These are phyloP conservation scores for Xylaria polymorpha DNA, from an alignment of 2,329 filamentous ascomycete species.

Conservation along the genomic window DNA sequence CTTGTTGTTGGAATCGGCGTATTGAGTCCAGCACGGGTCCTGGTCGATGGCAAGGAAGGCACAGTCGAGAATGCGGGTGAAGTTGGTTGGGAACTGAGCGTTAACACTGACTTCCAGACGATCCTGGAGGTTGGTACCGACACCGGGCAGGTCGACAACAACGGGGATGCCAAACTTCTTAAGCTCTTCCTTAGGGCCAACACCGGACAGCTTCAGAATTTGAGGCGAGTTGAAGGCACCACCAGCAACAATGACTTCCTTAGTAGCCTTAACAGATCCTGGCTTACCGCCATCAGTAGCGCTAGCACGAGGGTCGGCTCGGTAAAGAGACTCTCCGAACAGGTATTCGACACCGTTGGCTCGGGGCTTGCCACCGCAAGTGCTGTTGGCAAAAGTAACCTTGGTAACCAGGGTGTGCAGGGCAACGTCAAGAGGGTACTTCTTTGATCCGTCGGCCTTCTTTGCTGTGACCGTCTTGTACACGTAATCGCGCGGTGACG, in stretches of 20 bases:
- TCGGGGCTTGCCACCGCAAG: conserved; percentile 48
- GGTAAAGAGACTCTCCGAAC: conserved; percentile 35
- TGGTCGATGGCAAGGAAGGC: conserved; percentile 44
- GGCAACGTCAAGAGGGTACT: conserved; percentile 54
- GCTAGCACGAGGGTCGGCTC: conserved; percentile 31
- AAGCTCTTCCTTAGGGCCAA: conserved; percentile 62
- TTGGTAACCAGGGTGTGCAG: conserved; percentile 56
- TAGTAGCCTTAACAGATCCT: conserved; percentile 31
- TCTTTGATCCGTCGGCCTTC: conserved; percentile 56
- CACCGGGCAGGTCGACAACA: conserved; percentile 62
- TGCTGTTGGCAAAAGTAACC: conserved; percentile 52
- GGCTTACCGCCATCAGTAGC: conserved; percentile 24
- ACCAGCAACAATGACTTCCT: conserved; percentile 49
- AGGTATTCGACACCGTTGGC: conserved; percentile 38
- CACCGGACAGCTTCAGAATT: conserved; percentile 64
- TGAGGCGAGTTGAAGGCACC: conserved; percentile 66
- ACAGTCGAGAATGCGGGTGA: conserved; percentile 36
- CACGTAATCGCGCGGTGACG: conserved; percentile 63
- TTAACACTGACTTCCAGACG: conserved; percentile 58
- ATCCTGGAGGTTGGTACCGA: conserved; percentile 67
- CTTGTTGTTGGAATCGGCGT: conserved; percentile 34
- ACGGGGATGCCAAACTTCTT: conserved; percentile 58
- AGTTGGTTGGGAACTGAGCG: conserved; percentile 48
- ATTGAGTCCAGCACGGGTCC: conserved; percentile 49
- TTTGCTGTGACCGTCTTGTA: conserved; percentile 55